A percentile compares a stretch with the other conserved stretches of the same genome.
Evolutionary conservation across 2,329 filamentous ascomycete genomes (phyloP).

Genomic region (Xylariaceae sp.): DNA sequence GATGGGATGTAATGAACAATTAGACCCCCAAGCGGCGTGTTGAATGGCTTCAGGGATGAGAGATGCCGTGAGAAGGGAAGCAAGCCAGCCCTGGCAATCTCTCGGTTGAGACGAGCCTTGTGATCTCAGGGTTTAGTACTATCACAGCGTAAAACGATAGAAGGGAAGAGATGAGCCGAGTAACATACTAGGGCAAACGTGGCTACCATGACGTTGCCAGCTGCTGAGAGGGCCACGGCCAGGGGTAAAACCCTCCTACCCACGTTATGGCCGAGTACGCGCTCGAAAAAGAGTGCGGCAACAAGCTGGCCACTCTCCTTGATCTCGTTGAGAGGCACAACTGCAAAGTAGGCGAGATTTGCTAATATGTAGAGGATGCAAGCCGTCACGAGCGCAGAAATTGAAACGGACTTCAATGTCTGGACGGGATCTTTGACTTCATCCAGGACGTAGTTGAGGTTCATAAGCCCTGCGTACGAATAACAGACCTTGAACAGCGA

Average conservation of each 20-base stretch:
- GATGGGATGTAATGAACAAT: conserved; percentile 65
- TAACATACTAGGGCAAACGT: conserved; percentile 58
- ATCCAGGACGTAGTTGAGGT: conserved; percentile 65
- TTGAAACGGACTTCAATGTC: conserved; percentile 58
- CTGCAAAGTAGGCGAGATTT: conserved; percentile 58
- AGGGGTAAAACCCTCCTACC: conserved; percentile 56
- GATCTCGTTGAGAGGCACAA: conserved; percentile 63
- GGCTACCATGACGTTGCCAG: conserved; percentile 68
- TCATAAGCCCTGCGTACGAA: conserved; percentile 61
- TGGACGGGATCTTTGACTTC: conserved; percentile 64
- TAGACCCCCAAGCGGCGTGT: conserved; percentile 61
- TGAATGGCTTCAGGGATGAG: conserved; percentile 61
- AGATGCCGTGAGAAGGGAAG: conserved; percentile 57
- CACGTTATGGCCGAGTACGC: conserved; percentile 54
- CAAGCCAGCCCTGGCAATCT: conserved; percentile 66
- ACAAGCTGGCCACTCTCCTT: conserved; percentile 62
- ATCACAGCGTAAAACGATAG: background rate
- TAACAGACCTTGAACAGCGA: conserved; percentile 65
- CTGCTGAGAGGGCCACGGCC: conserved; percentile 61
- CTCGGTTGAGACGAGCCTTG: conserved; percentile 63
- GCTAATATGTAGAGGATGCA: conserved; percentile 62
- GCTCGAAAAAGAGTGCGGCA: conserved; percentile 61
- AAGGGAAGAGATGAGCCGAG: background rate
- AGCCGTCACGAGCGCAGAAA: conserved; percentile 55
- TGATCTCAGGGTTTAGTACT: background rate